Evolutionary conservation across 495 filamentous ascomycete species (phyloP).

Genomic region (Podospora pseudocomata): DNA sequence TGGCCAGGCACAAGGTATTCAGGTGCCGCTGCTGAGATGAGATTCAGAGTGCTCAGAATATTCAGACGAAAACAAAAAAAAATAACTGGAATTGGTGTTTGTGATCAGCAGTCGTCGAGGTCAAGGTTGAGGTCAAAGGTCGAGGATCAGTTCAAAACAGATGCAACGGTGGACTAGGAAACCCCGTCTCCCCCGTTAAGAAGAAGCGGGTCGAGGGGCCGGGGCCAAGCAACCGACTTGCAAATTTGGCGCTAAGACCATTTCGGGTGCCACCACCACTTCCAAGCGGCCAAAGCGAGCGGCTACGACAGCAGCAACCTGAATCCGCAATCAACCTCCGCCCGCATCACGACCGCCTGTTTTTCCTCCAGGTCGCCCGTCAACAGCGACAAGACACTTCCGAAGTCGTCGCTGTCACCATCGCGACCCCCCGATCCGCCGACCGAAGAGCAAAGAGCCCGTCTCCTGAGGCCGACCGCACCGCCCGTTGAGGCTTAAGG

Average conservation of each 20-base stretch:
- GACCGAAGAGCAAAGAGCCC: neutral
- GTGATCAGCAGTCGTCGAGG: neutral
- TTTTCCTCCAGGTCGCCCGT: neutral
- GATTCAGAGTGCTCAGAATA: neutral
- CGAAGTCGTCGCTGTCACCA: neutral
- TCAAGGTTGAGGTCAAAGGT: too few relatives aligned
- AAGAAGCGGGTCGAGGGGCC: neutral
- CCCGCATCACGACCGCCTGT: neutral
- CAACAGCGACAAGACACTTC: neutral
- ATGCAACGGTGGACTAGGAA: neutral
- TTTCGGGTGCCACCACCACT: slow-evolving; percentile 16
- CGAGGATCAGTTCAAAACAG: neutral
- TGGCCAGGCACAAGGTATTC: neutral
- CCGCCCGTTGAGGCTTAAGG: neutral
- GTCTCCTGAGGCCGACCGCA: neutral
- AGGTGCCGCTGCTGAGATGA: neutral
- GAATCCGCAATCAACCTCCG: slow-evolving; percentile 19
- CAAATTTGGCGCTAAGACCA: slow-evolving; percentile 16
- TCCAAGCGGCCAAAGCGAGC: slow-evolving; percentile 15
- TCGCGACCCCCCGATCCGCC: neutral
- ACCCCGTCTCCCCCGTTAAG: neutral
- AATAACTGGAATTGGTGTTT: neutral
- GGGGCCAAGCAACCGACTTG: neutral
- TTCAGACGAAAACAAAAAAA: too few relatives aligned
- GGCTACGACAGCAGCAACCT: slow-evolving; percentile 20